Base-by-base conservation (phyloP, 192 early-diverging fungal genomes). In the Kappamyces sp. region DNA sequence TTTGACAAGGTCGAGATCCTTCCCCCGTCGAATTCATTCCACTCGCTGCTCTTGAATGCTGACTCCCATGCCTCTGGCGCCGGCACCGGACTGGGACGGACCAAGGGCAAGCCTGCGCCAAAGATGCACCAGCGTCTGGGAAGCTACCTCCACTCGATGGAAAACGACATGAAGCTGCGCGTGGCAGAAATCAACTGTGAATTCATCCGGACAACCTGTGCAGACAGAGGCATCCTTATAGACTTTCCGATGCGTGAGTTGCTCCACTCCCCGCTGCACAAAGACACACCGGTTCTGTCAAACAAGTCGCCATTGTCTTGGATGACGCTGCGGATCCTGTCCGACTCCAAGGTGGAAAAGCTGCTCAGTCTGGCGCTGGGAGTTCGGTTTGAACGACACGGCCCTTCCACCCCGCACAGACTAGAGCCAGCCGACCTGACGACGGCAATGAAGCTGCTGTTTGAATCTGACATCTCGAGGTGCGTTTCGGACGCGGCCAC, bases 1-100 rank as follows among this genome's bases (percentile, higher is more conserved):
- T 74, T 78, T 61, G 72, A 74, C 31, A 72, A 73, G 47, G 48
- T 78, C 12, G 70, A 74, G 43, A 39, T 78, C 15, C 46, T 59
- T 0, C 73, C 76, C 3, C 76, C 76, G n/a, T 7, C 36, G 12
- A 39, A 47, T 36, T 33, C 49, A 13, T 15, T 12, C 1, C 34
- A 23, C 32, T 40, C 59, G 23, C 12, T 3, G n/a, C 55, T 34
- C 12, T 32, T 5, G 12, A 15, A 50, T 10, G n/a, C 46, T 0
- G 47, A 5, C 47, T 12, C 35, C 48, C 46, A 35, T 9, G 5
- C 2, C 23, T 3, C 12, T 13, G 31, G 36, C 43, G 33, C 35
- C 37, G 39, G 48, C 51, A 12, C 49, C 8, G 36, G 32, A 3
- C 48, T 57, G 5, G 35, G 36, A 61, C 36, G 12, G n/a, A 12